Conservation (phyloP, 129 eudicot genomes). For the Cynara cardunculus region DNA sequence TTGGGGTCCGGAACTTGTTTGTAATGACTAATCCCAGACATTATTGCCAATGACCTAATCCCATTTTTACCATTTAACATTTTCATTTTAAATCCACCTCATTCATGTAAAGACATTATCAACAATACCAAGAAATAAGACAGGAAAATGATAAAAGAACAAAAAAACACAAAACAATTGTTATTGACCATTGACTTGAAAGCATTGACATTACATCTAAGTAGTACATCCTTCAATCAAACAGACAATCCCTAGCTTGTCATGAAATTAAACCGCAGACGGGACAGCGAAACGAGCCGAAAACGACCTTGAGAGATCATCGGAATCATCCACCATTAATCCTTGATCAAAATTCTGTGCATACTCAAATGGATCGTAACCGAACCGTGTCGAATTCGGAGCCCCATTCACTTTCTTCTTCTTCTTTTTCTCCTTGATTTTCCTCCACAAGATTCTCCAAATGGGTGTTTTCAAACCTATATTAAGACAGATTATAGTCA, state of each 20-base stretch:
- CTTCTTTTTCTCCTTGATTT: slow-evolving; percentile 35
- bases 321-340: slow-evolving; percentile 32
- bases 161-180: slow-evolving; percentile 3
- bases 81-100: not conserved
- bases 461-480: slow-evolving; percentile 32
- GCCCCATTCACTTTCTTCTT: slow-evolving; percentile 28
- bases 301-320: slow-evolving; percentile 53
- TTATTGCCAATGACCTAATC: not conserved
- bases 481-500: not conserved
- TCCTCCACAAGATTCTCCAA: slow-evolving; percentile 57
- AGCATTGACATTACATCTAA: slow-evolving; percentile 21
- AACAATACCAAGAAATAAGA: not conserved
- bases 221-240: slow-evolving; percentile 14
- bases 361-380: slow-evolving; percentile 61
- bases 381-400: slow-evolving; percentile 34
- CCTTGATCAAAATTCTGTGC: slow-evolving; percentile 72
- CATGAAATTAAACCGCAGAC: not conserved
- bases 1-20: not conserved
- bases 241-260: slow-evolving; percentile 14
- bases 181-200: slow-evolving; percentile 8
- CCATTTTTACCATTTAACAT: not conserved
- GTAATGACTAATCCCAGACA: not conserved
- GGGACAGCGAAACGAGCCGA: slow-evolving; percentile 85
- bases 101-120: not conserved
- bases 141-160: not conserved